phyloP scores from a whole-genome alignment of 2,329 filamentous ascomycete genomes.

The Tolypocladium album region DNA sequence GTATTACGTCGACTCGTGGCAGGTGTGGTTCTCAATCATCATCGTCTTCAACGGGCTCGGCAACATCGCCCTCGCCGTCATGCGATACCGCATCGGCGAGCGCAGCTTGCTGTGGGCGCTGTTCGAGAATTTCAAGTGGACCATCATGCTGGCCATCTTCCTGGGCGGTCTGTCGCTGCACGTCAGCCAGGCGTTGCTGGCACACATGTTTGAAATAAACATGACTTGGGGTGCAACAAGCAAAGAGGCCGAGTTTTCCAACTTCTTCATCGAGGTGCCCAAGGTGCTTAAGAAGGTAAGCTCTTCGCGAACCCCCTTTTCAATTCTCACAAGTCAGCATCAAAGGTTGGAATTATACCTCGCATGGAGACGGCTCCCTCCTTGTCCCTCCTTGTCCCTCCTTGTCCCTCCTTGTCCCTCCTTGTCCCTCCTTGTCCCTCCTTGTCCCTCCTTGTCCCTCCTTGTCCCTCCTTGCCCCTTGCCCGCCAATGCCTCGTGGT shows the following conservation, averaged over 20 bases:
- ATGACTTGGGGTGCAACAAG: slow-evolving; percentile 80
- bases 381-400: too few relatives aligned
- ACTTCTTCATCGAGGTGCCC: slow-evolving; percentile 77
- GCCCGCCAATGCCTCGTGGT: not conserved
- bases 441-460: too few relatives aligned
- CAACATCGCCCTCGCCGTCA: slow-evolving; percentile 59
- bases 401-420: too few relatives aligned
- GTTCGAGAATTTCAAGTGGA: slow-evolving; percentile 63
- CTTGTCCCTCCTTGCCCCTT: too few relatives aligned
- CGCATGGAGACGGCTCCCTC: not conserved
- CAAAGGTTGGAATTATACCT: not conserved
- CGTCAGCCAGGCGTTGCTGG: slow-evolving; percentile 66
- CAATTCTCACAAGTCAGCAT: not conserved
- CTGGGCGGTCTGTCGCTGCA: slow-evolving; percentile 73
- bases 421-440: too few relatives aligned
- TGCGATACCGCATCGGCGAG: slow-evolving; percentile 63
- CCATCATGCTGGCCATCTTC: slow-evolving; percentile 65
- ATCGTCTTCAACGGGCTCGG: slow-evolving; percentile 68
- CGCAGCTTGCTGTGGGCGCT: slow-evolving; percentile 44
- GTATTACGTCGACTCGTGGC: slow-evolving; percentile 70
- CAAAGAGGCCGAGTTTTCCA: slow-evolving; percentile 71
- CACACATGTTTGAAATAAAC: slow-evolving; percentile 77
- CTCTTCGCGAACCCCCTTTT: too few relatives aligned
- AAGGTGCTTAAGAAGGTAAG: slow-evolving; percentile 69
- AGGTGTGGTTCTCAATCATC: slow-evolving; percentile 72